Evolutionary conservation across 306 rosid genomes (phyloP).

Genomic region (Cucumis hystrix): DNA sequence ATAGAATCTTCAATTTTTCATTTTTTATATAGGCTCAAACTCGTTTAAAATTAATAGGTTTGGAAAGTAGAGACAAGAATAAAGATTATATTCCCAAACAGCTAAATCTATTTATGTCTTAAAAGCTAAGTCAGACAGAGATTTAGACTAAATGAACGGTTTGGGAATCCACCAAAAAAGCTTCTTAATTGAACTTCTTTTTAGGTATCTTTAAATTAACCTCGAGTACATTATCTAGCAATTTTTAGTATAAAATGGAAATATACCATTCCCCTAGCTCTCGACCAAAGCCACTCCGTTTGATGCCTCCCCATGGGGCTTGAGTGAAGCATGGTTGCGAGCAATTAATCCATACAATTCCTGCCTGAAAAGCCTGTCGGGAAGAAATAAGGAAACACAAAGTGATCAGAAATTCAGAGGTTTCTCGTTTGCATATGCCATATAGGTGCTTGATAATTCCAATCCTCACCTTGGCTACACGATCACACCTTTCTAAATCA

Average conservation of each 20-base stretch:
- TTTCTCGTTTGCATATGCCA: background rate
- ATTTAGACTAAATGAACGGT: background rate
- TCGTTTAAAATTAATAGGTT: background rate
- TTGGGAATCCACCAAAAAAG: background rate
- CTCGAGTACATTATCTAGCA: background rate
- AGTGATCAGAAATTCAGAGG: background rate
- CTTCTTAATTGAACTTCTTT: background rate
- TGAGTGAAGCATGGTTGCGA: conserved; percentile 96
- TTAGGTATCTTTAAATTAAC: background rate
- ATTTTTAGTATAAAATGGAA: conserved; percentile 2
- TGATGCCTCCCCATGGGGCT: conserved; percentile 98
- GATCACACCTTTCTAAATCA: conserved; percentile 91
- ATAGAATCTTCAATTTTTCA: background rate
- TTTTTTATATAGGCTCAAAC: background rate
- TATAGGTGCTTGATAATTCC: background rate
- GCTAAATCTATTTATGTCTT: background rate
- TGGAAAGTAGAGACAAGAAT: background rate
- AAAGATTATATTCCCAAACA: background rate
- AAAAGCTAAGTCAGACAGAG: background rate
- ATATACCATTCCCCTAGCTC: conserved; percentile 93
- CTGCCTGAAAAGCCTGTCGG: conserved; percentile 71
- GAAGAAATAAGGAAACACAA: conserved; percentile 4
- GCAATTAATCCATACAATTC: conserved; percentile 91
- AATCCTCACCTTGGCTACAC: conserved; percentile 57
- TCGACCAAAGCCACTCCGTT: conserved; percentile 95